These are phyloP conservation scores for Fraxinus anomala DNA, from an alignment of 257 asterid genomes.

Conservation along the genomic window DNA sequence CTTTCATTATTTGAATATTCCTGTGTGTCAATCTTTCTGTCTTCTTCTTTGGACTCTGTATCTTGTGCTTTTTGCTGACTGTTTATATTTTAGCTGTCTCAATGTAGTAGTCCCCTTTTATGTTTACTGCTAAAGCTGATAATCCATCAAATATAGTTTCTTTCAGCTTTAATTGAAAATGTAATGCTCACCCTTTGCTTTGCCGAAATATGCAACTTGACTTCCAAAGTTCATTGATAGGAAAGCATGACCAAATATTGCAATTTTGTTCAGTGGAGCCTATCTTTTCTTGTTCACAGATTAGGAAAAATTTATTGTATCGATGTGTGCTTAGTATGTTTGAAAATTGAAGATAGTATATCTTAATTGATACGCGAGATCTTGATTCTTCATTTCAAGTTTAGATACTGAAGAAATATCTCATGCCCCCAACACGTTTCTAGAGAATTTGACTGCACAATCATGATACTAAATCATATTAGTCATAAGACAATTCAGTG, in stretches of 20 bases:
- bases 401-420: not conserved
- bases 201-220: not conserved
- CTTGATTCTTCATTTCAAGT: not conserved
- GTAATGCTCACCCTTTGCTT: not conserved
- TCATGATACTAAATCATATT: not conserved
- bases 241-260: not conserved
- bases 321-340: not conserved
- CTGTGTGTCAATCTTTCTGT: not conserved
- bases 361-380: not conserved
- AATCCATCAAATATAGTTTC: not conserved
- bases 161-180: not conserved
- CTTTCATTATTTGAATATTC: constrained; percentile 8
- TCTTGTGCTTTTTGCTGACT: not conserved
- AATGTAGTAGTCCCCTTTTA: not conserved
- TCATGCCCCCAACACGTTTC: not conserved
- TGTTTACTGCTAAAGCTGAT: not conserved
- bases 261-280: not conserved
- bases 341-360: not conserved
- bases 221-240: not conserved
- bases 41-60: not conserved
- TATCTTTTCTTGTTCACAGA: not conserved
- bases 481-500: not conserved
- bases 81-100: not conserved
- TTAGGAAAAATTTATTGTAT: not conserved
- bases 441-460: not conserved